These are phyloP conservation scores for Gaeumannomyces tritici DNA, from an alignment of 2,329 filamentous ascomycete species.

Conservation along the genomic window DNA sequence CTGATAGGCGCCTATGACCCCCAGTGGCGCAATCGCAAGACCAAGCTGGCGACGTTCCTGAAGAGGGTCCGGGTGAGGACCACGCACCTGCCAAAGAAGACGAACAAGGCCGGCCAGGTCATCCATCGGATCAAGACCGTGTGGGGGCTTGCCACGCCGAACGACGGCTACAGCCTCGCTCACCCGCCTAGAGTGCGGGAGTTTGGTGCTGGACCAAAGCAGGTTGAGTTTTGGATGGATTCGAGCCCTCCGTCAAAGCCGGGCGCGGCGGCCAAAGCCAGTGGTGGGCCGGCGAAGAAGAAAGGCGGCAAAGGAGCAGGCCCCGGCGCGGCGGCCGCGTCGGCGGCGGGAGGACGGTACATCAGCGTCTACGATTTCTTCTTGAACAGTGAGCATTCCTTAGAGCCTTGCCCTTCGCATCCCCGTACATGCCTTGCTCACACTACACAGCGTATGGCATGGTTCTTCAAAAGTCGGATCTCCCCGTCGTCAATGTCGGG, in stretches of 20 bases:
- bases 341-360: slow-evolving; percentile 14
- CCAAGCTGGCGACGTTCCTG: slow-evolving; percentile 24
- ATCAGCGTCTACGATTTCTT: slow-evolving; percentile 34
- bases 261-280: slow-evolving; percentile 10
- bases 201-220: slow-evolving; percentile 35
- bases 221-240: slow-evolving; percentile 45
- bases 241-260: slow-evolving; percentile 5
- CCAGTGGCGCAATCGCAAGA: slow-evolving; percentile 4
- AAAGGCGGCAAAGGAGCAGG: slow-evolving; percentile 10
- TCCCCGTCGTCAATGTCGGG: slow-evolving; percentile 61
- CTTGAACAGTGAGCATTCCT: slow-evolving; percentile 26
- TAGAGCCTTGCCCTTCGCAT: neutral
- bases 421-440: neutral
- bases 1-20: slow-evolving; percentile 7
- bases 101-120: slow-evolving; percentile 18
- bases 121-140: slow-evolving; percentile 29
- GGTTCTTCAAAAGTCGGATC: slow-evolving; percentile 21
- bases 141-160: slow-evolving; percentile 20
- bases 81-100: slow-evolving; percentile 23
- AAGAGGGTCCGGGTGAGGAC: slow-evolving; percentile 25
- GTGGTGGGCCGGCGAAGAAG: slow-evolving; percentile 18
- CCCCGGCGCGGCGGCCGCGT: no score
- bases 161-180: slow-evolving; percentile 19
- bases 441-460: slow-evolving; percentile 8
- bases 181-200: slow-evolving; percentile 16